Base-by-base conservation (phyloP, 805 yeast species). In the Alloascoidea africana region DNA sequence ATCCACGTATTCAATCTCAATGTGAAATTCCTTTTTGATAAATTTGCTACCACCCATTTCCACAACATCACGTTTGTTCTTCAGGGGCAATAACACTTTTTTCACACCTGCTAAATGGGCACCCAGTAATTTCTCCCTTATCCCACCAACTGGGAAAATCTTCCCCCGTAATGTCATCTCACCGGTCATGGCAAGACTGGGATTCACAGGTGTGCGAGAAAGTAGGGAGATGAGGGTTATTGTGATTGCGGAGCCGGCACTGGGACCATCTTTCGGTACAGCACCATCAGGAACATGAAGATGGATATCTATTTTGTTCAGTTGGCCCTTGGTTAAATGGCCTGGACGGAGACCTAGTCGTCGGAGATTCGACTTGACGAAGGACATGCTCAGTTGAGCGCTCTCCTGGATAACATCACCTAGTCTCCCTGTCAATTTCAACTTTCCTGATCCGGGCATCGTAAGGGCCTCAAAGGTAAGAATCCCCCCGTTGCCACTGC, bases 161-260 rank as follows among this genome's bases (percentile, higher is more conserved):
- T 70, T 57, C 3, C 82, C 82, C 34, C 79, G 51, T 5, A 74
- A 55, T 1, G 79, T 73, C 39, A 74, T 73, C 48, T 74, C 82
- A 4, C 82, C 82, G 1, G 81, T 74, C 80, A 74, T 71, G 33
- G 81, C 80, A 38, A 73, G 54, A 39, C 60, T 58, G n/a, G 13
- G 8, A 8, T 8, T 8, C 8, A 23, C 30, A 23, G 30, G 30
- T 23, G 30, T 23, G 49, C 73, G 65, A 36, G 80, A 55, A 3
- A 89, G 78, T 47, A 82, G 61, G 0, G 93, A 82, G 17, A 83
- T 53, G 48, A 82, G 66, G 18, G 91, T 77, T 1, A 86, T 63
- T 0, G 91, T 76, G 69, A 83, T 82, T 1, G 94, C 77, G 33
- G 83, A 73, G 57, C 95, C 85, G 0, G 85, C 79, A n/a, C 73